Base-by-base conservation (phyloP, 495 filamentous ascomycete species). In the Aspergillus kassunensis region DNA sequence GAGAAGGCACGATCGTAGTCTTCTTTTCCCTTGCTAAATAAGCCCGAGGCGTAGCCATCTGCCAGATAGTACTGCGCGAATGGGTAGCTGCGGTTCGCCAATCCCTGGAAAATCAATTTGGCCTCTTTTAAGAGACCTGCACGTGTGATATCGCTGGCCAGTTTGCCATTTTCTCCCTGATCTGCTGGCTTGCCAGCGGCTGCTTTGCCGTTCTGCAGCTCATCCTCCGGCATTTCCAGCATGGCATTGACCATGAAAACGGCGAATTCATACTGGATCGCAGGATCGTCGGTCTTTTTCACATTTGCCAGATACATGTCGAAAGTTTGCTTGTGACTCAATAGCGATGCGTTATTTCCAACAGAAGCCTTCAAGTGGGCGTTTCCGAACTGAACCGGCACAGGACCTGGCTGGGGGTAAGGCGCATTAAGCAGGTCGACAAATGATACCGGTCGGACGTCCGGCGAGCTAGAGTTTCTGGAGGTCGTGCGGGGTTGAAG, bases 61-160 rank as follows among this genome's bases (percentile, higher is more conserved):
- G 80, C 93, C 11, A 99, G 81, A 63, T 96, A 96, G 73, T 99
- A 99, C 68, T 99, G 93, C 3, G 95, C 95, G 60, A 95, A 96
- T 6, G 92, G 92, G 67, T 92, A 95, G 53, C 89, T 87, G 56
- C 85, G 84, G 65, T 92, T 90, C 19, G 89, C 76, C 34, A 97
- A 78, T 52, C 86, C 86, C 66, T 90, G 88, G 39, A 99, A 73
- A 61, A 97, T 96, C 40, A 85, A 82, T 62, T 86, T 85, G 16
- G 93, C 90, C 76, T 97, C 95, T n/a, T 81, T 79, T 13, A 95
- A 69, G 33, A 97, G 78, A 35, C 93, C 86, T 15, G 76, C 70
- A 6, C 81, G 78, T 1, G 73, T 65, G 33, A 74, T 77, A 16
- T 76, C 71, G 23, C 68, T 69, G 49, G 61, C 59, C 62, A 62